A percentile compares a stretch with the other conserved stretches of the same genome.
These are phyloP conservation scores for Potentilla sterilis DNA, from an alignment of 306 rosid species.

Conservation along the genomic window DNA sequence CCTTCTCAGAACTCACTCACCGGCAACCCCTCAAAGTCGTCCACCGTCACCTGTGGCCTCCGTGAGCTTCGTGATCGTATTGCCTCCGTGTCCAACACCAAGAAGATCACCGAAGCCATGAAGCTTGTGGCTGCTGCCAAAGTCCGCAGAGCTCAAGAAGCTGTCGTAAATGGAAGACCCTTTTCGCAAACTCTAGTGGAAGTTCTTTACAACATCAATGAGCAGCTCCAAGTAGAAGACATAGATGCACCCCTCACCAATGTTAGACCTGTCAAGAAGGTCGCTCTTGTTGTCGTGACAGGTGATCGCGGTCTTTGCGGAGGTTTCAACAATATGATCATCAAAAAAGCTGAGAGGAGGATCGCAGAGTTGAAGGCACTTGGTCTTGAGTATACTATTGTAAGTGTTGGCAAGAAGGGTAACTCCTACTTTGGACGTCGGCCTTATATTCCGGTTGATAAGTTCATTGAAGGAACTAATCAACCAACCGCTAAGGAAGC, in stretches of 20 bases:
- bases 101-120: constrained; percentile 94
- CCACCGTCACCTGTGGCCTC: constrained; percentile 50
- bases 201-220: constrained; percentile 88
- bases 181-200: constrained; percentile 85
- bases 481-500: constrained; percentile 92
- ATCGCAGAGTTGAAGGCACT: constrained; percentile 63
- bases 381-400: constrained; percentile 55
- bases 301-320: constrained; percentile 95
- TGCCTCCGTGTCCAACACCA: constrained; percentile 74
- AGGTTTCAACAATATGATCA: constrained; percentile 53
- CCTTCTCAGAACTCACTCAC: constrained; percentile 46
- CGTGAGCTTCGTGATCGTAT: constrained; percentile 76
- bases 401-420: constrained; percentile 88
- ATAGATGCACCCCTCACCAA: constrained; percentile 68
- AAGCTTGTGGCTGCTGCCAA: constrained; percentile 95
- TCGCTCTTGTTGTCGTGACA: constrained; percentile 71
- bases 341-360: constrained; percentile 69
- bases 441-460: constrained; percentile 80
- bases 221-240: constrained; percentile 83
- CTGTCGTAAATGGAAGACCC: constrained; percentile 85
- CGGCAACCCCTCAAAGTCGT: constrained; percentile 30
- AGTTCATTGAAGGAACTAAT: constrained; percentile 54
- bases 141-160: constrained; percentile 94
- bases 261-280: constrained; percentile 72
- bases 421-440: constrained; percentile 67